Conservation (phyloP, 2,329 filamentous ascomycete genomes). For the Annulohypoxylon truncatum region DNA sequence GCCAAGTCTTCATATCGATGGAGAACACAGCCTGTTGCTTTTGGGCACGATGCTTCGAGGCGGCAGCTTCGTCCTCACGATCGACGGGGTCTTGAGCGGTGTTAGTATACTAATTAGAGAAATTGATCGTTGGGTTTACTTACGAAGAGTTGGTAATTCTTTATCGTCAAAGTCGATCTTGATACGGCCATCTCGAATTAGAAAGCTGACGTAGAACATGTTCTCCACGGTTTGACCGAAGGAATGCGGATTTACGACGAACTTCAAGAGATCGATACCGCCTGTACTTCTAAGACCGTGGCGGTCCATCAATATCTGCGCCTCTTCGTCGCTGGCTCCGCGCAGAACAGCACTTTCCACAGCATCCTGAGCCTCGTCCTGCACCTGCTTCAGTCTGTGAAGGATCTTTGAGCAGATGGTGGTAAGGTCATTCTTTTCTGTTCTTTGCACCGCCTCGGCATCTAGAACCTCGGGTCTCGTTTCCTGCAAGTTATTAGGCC, state of each 20-base stretch:
- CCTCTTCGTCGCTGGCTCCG: slow-evolving; percentile 60
- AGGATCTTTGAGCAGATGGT: slow-evolving; percentile 81
- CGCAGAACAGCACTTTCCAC: slow-evolving; percentile 59
- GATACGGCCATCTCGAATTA: slow-evolving; percentile 87
- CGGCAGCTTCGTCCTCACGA: slow-evolving; percentile 59
- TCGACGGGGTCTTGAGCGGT: slow-evolving; percentile 55
- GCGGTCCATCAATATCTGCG: slow-evolving; percentile 68
- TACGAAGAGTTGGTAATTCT: slow-evolving; percentile 83
- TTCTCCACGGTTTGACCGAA: slow-evolving; percentile 98
- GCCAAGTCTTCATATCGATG: slow-evolving; percentile 87
- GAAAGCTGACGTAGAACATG: slow-evolving; percentile 94
- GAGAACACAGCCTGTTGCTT: slow-evolving; percentile 90
- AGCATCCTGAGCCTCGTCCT: slow-evolving; percentile 60
- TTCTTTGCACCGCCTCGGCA: slow-evolving; percentile 77
- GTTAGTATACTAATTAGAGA: slow-evolving; percentile 33
- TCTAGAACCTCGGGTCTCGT: slow-evolving; percentile 83
- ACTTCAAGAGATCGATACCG: slow-evolving; percentile 83
- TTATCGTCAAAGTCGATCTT: slow-evolving; percentile 79
- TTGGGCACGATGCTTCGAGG: slow-evolving; percentile 64
- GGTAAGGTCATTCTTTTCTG: slow-evolving; percentile 84
- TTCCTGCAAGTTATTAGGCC: slow-evolving; percentile 74
- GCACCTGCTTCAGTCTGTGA: slow-evolving; percentile 65
- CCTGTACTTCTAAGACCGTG: slow-evolving; percentile 74
- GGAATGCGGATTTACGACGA: slow-evolving; percentile 88
- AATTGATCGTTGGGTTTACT: slow-evolving; percentile 53